Conservation (phyloP, 495 filamentous ascomycete species). For the Usnea hakonensis region DNA sequence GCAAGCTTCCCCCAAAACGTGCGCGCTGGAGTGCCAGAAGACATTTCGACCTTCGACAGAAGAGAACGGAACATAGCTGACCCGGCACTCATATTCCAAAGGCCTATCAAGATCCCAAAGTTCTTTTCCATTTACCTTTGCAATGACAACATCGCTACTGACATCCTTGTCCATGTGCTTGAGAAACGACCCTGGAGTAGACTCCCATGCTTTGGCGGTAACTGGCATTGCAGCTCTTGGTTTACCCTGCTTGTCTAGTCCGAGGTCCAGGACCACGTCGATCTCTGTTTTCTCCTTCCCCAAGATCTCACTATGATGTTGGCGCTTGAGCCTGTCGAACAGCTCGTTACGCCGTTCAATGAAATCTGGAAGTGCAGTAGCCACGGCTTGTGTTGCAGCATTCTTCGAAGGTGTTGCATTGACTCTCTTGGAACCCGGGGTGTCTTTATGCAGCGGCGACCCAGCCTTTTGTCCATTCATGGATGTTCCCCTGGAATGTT, state of each 20-base stretch:
- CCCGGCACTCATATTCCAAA: slow-evolving; percentile 68
- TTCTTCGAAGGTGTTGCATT: slow-evolving; percentile 1
- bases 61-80: slow-evolving; percentile 78
- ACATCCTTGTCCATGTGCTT: slow-evolving; percentile 46
- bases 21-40: slow-evolving; percentile 91
- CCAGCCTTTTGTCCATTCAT: neutral
- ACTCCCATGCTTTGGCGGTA: slow-evolving; percentile 45
- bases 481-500: neutral
- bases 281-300: slow-evolving; percentile 41
- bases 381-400: slow-evolving; percentile 49
- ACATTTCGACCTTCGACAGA: slow-evolving; percentile 75
- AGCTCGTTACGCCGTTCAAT: slow-evolving; percentile 74
- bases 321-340: slow-evolving; percentile 80
- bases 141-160: slow-evolving; percentile 56
- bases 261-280: slow-evolving; percentile 43
- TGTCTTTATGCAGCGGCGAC: neutral
- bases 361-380: slow-evolving; percentile 74
- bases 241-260: slow-evolving; percentile 34
- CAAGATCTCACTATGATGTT: slow-evolving; percentile 64
- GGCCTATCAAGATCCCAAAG: slow-evolving; percentile 92
- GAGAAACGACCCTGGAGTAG: slow-evolving; percentile 46
- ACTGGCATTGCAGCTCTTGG: slow-evolving; percentile 31
- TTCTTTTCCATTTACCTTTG: slow-evolving; percentile 67
- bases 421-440: neutral
- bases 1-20: slow-evolving; percentile 86